These are phyloP conservation scores for Lentinula raphanica DNA, from an alignment of 768 basidiomycete species.

Conservation along the genomic window DNA sequence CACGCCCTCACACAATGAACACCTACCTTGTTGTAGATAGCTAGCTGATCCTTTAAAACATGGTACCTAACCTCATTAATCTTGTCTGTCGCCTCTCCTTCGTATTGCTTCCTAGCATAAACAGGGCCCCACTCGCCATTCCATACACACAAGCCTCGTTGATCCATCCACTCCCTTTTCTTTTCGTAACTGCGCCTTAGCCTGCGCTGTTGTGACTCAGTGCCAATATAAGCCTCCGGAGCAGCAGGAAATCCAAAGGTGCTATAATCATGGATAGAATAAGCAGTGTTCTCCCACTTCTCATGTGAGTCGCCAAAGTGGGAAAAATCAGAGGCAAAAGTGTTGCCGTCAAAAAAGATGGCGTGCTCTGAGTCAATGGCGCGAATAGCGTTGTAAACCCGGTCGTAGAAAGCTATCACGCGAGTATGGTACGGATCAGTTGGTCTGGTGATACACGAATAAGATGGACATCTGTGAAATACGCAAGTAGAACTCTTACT, in stretches of 20 bases:
- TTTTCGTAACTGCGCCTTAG: conserved; percentile 58
- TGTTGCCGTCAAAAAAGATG: conserved; percentile 82
- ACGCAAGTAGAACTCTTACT: conserved; percentile 21
- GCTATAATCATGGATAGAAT: conserved; percentile 76
- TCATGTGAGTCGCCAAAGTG: conserved; percentile 60
- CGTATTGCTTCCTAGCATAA: conserved; percentile 39
- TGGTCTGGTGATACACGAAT: no score
- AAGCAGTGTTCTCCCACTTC: conserved; percentile 67
- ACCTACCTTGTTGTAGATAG: conserved; percentile 42
- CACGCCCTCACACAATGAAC: neutral
- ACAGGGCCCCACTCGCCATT: conserved; percentile 65
- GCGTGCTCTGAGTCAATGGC: conserved; percentile 63
- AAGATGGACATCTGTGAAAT: neutral
- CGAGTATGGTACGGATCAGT: conserved; percentile 65
- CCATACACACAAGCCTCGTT: conserved; percentile 40
- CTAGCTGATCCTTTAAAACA: conserved; percentile 49
- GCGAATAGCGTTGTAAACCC: conserved; percentile 66
- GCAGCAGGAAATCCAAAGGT: conserved; percentile 66
- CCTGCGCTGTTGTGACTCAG: conserved; percentile 45
- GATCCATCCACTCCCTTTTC: conserved; percentile 61
- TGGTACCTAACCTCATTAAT: conserved; percentile 46
- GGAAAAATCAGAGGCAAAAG: conserved; percentile 75
- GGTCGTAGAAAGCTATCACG: conserved; percentile 62
- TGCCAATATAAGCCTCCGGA: conserved; percentile 49
- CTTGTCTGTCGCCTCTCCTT: conserved; percentile 35